These are phyloP conservation scores for Cenchrus fungigraminus DNA, from an alignment of 176 grass and related monocot genomes.

Conservation along the genomic window DNA sequence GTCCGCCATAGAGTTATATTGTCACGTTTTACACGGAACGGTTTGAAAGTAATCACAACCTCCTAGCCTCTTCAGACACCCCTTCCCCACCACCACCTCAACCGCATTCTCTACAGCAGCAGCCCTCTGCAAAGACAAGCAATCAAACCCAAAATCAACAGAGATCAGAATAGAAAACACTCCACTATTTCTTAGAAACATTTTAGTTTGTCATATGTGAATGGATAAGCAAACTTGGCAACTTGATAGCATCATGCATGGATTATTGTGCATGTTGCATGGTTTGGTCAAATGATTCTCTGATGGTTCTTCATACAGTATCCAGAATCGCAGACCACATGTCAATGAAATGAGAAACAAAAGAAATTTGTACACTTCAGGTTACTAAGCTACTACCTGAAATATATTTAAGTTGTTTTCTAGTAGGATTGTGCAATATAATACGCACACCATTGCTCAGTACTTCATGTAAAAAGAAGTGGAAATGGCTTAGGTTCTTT, in stretches of 20 bases:
- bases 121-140: background rate
- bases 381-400: background rate
- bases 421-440: background rate
- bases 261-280: background rate
- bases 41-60: no score
- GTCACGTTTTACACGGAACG: no score
- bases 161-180: background rate
- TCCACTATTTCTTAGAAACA: background rate
- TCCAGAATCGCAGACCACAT: background rate
- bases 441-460: background rate
- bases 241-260: background rate
- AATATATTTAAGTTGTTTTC: background rate
- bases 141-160: conserved; percentile 20
- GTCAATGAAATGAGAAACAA: background rate
- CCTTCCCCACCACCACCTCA: conserved; percentile 47
- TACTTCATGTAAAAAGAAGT: background rate
- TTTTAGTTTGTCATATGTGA: background rate
- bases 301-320: background rate
- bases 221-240: background rate
- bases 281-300: no score
- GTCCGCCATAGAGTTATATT: no score
- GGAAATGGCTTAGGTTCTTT: background rate
- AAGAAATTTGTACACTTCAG: background rate
- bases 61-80: conserved; percentile 49
- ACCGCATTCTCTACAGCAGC: background rate